These are phyloP conservation scores for Volvox africanus DNA, from an alignment of 139 green algal species.

Conservation along the genomic window DNA sequence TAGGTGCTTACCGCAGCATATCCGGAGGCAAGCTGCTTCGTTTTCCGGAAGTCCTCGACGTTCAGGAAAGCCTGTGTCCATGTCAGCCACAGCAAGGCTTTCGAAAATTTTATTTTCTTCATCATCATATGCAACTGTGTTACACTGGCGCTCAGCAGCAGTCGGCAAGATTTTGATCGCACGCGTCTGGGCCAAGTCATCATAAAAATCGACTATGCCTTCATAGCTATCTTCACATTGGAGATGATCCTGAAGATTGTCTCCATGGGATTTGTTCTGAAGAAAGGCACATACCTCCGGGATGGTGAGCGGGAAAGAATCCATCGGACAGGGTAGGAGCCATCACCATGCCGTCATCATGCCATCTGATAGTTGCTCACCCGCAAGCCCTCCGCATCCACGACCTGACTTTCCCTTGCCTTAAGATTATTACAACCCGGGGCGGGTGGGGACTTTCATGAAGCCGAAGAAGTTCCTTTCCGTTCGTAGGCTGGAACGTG, in stretches of 20 bases:
- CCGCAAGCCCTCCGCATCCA: too few species aligned
- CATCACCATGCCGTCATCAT: not conserved
- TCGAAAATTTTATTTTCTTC: constrained; percentile 30
- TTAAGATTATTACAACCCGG: too few species aligned
- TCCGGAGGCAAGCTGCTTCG: constrained; percentile 6
- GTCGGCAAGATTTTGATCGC: constrained; percentile 1
- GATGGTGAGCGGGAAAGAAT: constrained; percentile 52
- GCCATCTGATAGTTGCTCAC: not conserved
- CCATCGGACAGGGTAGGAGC: not conserved
- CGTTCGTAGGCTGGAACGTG: constrained; percentile 71
- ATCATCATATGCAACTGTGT: constrained; percentile 44
- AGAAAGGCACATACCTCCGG: constrained; percentile 63
- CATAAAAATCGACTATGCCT: not conserved
- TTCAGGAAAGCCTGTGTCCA: not conserved
- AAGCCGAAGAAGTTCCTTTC: too few species aligned
- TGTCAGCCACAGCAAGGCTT: not conserved
- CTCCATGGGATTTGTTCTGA: constrained; percentile 45
- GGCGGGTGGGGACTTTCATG: too few species aligned
- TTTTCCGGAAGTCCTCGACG: not conserved
- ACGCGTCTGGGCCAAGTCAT: not conserved
- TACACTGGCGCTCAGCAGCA: constrained; percentile 26
- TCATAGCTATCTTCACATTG: constrained; percentile 12
- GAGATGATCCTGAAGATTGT: constrained; percentile 51
- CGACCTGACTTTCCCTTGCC: too few species aligned
- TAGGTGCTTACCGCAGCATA: not conserved